Evolutionary conservation across 768 basidiomycete species (phyloP), one percentile per base, ranked within the genome.

Genomic region (Amyloporia xantha): DNA sequence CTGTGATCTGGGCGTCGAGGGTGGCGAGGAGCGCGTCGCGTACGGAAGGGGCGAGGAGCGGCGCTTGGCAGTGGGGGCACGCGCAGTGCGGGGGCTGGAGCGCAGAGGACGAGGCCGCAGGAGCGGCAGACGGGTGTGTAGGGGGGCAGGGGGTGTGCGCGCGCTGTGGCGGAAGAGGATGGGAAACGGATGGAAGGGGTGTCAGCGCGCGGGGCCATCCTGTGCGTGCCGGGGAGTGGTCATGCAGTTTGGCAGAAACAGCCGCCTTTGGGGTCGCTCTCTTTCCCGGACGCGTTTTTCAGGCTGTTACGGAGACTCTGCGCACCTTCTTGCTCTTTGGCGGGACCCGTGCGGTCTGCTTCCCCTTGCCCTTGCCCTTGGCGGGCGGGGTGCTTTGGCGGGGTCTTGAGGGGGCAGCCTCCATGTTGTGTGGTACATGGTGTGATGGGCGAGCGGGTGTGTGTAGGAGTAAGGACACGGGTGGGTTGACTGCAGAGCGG

Each of bases 231-330:
- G n/a, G n/a, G n/a, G n/a, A n/a, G n/a, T n/a, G n/a, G n/a, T n/a
- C n/a, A n/a, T n/a, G n/a, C n/a, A 79, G 84, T 82, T 68, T 79
- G 77, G 55, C 84, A 87, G 58, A 83, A 86, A 57, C 84, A 87
- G 0, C 84, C 82, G 3, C 79, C 78, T 35, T 74, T 76, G 0
- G 79, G 75, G 62, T 86, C 82, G 48, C 65, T 76, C 35, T 65
- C 60, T 0, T 47, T 61, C 0, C 66, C 67, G n/a, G 62, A 62
- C 2, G 67, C 59, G 12, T 59, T 61, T 13, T 59, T 60, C 20
- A 80, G 61, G 3, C 65, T 71, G n/a, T 64, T 55, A 26, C 76
- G 62, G 35, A 81, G 63, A 86, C 68, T 20, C 52, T 56, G 3
- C 63, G 64, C 12, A 85, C 71, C 27, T 69, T 70, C 51, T 64